These are phyloP conservation scores for Macroventuria anomochaeta DNA, from an alignment of 2,329 filamentous ascomycete genomes.

Conservation along the genomic window DNA sequence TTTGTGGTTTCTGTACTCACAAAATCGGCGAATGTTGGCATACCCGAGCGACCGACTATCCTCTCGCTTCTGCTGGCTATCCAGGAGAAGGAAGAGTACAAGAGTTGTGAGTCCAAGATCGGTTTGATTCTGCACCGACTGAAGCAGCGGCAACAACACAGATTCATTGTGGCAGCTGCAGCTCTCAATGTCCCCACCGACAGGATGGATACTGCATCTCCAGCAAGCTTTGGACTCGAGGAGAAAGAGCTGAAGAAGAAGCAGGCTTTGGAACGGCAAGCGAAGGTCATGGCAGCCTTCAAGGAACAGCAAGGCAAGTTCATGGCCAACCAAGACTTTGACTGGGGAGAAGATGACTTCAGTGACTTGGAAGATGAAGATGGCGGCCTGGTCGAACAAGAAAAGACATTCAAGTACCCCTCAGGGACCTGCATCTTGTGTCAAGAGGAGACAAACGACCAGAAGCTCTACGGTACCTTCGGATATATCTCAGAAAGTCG, in stretches of 20 bases:
- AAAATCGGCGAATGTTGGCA: slow-evolving; percentile 59
- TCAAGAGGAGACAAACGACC: slow-evolving; percentile 93
- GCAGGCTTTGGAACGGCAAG: slow-evolving; percentile 86
- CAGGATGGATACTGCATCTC: slow-evolving; percentile 80
- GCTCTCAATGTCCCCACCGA: slow-evolving; percentile 70
- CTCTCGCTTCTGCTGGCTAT: slow-evolving; percentile 61
- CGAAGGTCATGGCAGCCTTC: slow-evolving; percentile 96
- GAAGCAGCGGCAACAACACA: slow-evolving; percentile 77
- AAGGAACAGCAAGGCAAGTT: slow-evolving; percentile 97
- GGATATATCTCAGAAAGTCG: slow-evolving; percentile 85
- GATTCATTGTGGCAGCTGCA: slow-evolving; percentile 72
- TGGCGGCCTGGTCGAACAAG: slow-evolving; percentile 64
- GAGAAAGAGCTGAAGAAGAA: slow-evolving; percentile 87
- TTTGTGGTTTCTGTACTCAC: slow-evolving; percentile 76
- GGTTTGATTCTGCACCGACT: slow-evolving; percentile 82
- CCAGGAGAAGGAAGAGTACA: slow-evolving; percentile 73
- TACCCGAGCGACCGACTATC: slow-evolving; percentile 52
- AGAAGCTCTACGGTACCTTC: slow-evolving; percentile 89
- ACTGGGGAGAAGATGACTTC: slow-evolving; percentile 87
- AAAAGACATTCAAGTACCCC: slow-evolving; percentile 87
- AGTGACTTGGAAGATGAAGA: slow-evolving; percentile 73
- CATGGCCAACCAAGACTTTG: slow-evolving; percentile 83
- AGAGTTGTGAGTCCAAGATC: slow-evolving; percentile 84
- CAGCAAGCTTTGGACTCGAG: slow-evolving; percentile 67
- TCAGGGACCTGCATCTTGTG: slow-evolving; percentile 93